Conservation (phyloP, 129 eudicot genomes). For the Mikania micrantha region DNA sequence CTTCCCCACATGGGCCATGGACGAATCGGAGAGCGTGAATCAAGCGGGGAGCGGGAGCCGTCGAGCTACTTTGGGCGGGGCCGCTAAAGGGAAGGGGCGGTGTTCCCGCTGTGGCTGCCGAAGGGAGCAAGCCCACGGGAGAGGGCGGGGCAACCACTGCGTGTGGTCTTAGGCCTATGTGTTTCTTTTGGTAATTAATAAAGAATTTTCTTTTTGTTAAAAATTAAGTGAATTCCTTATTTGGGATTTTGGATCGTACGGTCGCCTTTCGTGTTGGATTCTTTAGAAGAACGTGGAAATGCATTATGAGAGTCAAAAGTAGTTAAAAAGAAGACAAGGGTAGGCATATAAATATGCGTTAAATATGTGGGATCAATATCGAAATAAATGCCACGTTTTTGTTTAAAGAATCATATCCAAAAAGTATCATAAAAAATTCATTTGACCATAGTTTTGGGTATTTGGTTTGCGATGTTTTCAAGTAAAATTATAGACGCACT, state of each 20-base stretch:
- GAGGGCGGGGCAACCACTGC: too few relatives aligned
- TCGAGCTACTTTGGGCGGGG: too few relatives aligned
- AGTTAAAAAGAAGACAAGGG: background rate
- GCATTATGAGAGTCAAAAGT: background rate
- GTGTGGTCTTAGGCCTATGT: too few relatives aligned
- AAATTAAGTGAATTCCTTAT: background rate
- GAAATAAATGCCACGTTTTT: background rate
- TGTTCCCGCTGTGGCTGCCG: too few relatives aligned
- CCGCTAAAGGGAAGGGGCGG: too few relatives aligned
- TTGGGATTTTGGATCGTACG: background rate
- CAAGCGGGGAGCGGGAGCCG: too few relatives aligned
- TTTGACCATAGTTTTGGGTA: background rate
- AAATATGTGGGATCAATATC: background rate
- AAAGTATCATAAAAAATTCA: background rate
- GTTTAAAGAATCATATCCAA: background rate
- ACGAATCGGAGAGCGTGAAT: too few relatives aligned
- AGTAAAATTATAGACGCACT: background rate
- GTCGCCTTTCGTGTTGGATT: background rate
- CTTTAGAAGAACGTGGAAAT: background rate
- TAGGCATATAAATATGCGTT: background rate
- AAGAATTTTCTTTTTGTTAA: too few relatives aligned
- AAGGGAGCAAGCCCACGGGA: too few relatives aligned
- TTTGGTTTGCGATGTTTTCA: background rate
- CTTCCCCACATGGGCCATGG: too few relatives aligned
- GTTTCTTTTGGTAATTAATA: too few relatives aligned